Conservation (phyloP, 306 rosid genomes). For the Arachis hypogaea region DNA sequence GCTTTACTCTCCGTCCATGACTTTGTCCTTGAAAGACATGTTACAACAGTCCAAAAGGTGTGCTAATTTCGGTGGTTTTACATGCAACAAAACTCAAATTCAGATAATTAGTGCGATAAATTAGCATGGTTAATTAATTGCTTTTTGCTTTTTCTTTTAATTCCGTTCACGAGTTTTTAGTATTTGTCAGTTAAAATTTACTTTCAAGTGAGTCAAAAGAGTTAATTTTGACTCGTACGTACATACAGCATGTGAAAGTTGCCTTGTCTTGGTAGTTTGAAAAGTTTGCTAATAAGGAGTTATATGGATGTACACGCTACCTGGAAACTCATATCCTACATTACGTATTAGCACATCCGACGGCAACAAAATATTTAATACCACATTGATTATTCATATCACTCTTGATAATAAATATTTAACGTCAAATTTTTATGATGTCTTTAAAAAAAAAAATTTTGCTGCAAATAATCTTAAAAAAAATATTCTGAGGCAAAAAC, state of each 20-base stretch:
- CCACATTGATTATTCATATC: too few species aligned
- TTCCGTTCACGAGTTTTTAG: neutral
- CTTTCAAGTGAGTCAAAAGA: slow-evolving; percentile 5
- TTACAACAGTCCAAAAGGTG: too few species aligned
- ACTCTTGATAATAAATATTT: too few species aligned
- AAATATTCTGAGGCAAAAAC: too few species aligned
- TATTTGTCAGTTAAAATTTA: slow-evolving; percentile 3
- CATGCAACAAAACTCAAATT: too few species aligned
- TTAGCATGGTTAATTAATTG: neutral
- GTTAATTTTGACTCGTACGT: slow-evolving; percentile 12
- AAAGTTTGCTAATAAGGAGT: slow-evolving; percentile 12
- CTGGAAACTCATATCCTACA: slow-evolving; percentile 31
- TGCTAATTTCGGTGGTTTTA: too few species aligned
- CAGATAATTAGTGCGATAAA: neutral
- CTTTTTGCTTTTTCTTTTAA: neutral
- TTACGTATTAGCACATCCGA: slow-evolving; percentile 29
- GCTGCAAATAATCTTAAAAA: too few species aligned
- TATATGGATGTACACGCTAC: slow-evolving; percentile 30
- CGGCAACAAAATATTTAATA: neutral
- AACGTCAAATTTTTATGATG: too few species aligned
- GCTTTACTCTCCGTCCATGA: too few species aligned
- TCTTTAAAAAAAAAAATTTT: too few species aligned
- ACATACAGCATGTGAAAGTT: slow-evolving; percentile 38
- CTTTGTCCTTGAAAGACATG: too few species aligned
- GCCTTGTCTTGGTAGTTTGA: slow-evolving; percentile 24